Evolutionary conservation across 2,329 filamentous ascomycete genomes (phyloP).

Genomic region (Aspergillus pseudonomiae): DNA sequence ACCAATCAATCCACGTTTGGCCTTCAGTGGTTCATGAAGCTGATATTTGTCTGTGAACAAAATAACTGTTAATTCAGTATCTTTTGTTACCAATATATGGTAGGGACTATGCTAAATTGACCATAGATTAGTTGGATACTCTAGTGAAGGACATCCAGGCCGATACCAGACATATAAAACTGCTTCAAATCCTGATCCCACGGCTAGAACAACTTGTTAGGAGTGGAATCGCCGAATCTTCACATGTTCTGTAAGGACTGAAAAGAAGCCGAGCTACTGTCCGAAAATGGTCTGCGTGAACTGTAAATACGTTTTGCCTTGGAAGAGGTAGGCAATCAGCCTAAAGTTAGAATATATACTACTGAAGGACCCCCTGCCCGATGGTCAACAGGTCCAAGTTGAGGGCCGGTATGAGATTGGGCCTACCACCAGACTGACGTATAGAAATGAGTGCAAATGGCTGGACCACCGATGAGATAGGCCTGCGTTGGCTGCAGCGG

Average conservation of each 20-base stretch:
- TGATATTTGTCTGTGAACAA: slow-evolving; percentile 5
- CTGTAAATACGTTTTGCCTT: slow-evolving; percentile 4
- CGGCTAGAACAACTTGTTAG: slow-evolving; percentile 21
- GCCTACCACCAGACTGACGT: too few species aligned
- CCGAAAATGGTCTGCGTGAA: slow-evolving; percentile 1
- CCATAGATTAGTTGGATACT: slow-evolving; percentile 7
- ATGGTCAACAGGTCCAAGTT: too few species aligned
- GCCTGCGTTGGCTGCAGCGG: too few species aligned
- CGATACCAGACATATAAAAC: slow-evolving; percentile 23
- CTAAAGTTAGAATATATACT: too few species aligned
- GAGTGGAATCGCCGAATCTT: slow-evolving; percentile 19
- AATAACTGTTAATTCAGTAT: not conserved
- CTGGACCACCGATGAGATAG: too few species aligned
- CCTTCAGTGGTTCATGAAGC: slow-evolving; percentile 6
- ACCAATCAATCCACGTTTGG: slow-evolving; percentile 1
- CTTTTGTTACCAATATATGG: slow-evolving; percentile 6
- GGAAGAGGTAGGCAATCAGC: too few species aligned
- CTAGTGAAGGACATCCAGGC: slow-evolving; percentile 16
- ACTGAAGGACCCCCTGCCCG: too few species aligned
- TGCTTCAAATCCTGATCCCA: slow-evolving; percentile 24
- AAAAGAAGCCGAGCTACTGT: not conserved
- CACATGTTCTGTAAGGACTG: slow-evolving; percentile 10
- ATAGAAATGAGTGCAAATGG: too few species aligned
- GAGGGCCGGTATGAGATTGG: too few species aligned
- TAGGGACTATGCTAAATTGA: slow-evolving; percentile 18